phyloP scores from a whole-genome alignment of 148 eudicot genomes.

The Silene conica region DNA sequence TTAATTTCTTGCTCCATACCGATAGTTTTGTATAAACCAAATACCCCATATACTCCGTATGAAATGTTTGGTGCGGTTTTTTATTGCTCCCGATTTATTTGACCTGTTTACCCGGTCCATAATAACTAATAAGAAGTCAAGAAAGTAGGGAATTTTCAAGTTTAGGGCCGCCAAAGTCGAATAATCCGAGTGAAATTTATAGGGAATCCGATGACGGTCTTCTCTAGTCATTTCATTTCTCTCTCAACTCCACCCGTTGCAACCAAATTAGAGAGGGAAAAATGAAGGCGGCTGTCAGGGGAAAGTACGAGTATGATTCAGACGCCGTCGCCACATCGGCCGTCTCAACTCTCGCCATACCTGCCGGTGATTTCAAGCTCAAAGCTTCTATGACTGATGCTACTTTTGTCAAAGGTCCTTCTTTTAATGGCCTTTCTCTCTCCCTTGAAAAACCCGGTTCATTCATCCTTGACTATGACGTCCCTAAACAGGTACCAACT shows the following conservation, averaged over 20 bases:
- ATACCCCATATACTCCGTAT: no score
- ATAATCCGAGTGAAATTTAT: neutral
- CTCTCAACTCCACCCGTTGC: neutral
- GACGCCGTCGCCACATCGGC: slow-evolving; percentile 47
- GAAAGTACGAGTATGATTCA: slow-evolving; percentile 43
- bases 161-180: neutral
- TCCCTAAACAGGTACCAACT: slow-evolving; percentile 64
- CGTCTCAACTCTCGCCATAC: slow-evolving; percentile 42
- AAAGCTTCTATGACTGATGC: slow-evolving; percentile 80
- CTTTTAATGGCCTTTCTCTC: slow-evolving; percentile 60
- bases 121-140: no score
- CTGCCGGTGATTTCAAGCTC: slow-evolving; percentile 74
- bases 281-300: slow-evolving; percentile 73
- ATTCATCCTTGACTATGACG: slow-evolving; percentile 67
- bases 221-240: no score
- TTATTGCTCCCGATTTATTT: no score
- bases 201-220: no score
- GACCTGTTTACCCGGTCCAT: no score
- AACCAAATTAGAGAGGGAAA: neutral
- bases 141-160: no score
- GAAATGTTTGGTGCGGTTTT: no score
- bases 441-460: slow-evolving; percentile 76
- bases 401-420: slow-evolving; percentile 63
- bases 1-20: no score
- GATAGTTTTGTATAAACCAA: no score